phyloP scores from a whole-genome alignment of 1,284 basidiomycete genomes.

The Cystobasidium slooffiae region DNA sequence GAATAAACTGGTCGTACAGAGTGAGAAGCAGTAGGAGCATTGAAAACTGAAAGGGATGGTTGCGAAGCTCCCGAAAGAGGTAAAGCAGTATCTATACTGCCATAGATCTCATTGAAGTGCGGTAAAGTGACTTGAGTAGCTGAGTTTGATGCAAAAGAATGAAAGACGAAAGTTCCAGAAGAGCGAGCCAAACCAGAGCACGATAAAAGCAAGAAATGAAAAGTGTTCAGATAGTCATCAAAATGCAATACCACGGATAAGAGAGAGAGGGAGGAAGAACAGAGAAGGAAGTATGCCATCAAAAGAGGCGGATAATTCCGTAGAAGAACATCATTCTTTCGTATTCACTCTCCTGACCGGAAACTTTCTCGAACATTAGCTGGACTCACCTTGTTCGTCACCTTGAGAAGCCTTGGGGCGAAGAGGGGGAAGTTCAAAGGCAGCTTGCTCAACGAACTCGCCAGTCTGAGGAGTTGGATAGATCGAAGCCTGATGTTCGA shows the following conservation, averaged over 20 bases:
- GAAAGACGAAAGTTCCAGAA: background rate
- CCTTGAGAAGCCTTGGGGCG: background rate
- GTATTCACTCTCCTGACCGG: no score
- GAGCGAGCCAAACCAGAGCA: no score
- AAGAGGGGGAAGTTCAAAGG: constrained; percentile 9
- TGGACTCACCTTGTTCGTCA: constrained; percentile 10
- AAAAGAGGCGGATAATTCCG: background rate
- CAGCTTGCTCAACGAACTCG: background rate
- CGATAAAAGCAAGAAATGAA: background rate
- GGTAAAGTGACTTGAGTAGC: constrained; percentile 3
- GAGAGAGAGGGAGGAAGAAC: background rate
- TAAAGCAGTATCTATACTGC: background rate
- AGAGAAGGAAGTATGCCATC: background rate
- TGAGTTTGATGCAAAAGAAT: background rate
- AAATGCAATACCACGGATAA: background rate
- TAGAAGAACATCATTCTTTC: background rate
- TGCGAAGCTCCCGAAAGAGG: background rate
- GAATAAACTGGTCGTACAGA: background rate
- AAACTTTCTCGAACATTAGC: no score
- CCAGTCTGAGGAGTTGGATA: constrained; percentile 15
- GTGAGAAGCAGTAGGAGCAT: background rate
- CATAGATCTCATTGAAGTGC: constrained; percentile 15
- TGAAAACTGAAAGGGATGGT: background rate
- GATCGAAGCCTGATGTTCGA: constrained; percentile 6
- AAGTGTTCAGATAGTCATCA: background rate